A percentile compares a stretch with the other conserved stretches of the same genome.
These are phyloP conservation scores for Lyophyllum shimeji DNA, from an alignment of 768 basidiomycete genomes.

Conservation along the genomic window DNA sequence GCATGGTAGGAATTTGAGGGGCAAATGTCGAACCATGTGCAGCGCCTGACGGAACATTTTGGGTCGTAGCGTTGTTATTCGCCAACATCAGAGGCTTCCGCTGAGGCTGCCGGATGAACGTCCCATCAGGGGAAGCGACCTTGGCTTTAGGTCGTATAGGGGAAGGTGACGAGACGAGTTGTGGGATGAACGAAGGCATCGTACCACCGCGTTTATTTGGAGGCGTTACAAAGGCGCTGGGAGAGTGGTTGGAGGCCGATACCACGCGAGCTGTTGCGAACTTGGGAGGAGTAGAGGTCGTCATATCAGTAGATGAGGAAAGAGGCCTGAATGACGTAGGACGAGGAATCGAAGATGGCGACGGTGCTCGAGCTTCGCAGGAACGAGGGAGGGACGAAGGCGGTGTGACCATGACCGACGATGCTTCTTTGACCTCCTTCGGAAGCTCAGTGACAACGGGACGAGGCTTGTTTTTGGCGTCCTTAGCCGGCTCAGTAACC, in stretches of 20 bases:
- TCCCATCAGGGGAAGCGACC: conserved; percentile 30
- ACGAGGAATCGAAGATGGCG: conserved; percentile 56
- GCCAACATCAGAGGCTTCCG: conserved; percentile 36
- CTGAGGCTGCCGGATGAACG: conserved; percentile 44
- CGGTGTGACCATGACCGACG: conserved; percentile 22
- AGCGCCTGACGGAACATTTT: conserved; percentile 19
- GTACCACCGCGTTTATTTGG: conserved; percentile 50
- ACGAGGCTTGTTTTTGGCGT: background rate
- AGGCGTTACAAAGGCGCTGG: conserved; percentile 45
- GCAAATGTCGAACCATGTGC: conserved; percentile 65
- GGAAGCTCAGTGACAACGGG: background rate
- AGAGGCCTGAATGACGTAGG: conserved; percentile 29
- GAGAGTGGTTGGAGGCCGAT: conserved; percentile 26
- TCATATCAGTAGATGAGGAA: conserved; percentile 26
- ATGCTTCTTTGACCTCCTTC: background rate
- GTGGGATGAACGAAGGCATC: conserved; percentile 61
- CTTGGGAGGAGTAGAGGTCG: conserved; percentile 35
- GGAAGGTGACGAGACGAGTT: conserved; percentile 48
- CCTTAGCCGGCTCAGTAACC: background rate
- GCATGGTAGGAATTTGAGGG: conserved; percentile 47
- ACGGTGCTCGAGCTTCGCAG: conserved; percentile 21
- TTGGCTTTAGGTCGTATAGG: conserved; percentile 37
- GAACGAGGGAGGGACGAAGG: conserved; percentile 33
- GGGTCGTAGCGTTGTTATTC: conserved; percentile 23
- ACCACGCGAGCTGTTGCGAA: conserved; percentile 13